Evolutionary conservation across 768 basidiomycete genomes (phyloP).

Genomic region (Lactarius akahatsu): DNA sequence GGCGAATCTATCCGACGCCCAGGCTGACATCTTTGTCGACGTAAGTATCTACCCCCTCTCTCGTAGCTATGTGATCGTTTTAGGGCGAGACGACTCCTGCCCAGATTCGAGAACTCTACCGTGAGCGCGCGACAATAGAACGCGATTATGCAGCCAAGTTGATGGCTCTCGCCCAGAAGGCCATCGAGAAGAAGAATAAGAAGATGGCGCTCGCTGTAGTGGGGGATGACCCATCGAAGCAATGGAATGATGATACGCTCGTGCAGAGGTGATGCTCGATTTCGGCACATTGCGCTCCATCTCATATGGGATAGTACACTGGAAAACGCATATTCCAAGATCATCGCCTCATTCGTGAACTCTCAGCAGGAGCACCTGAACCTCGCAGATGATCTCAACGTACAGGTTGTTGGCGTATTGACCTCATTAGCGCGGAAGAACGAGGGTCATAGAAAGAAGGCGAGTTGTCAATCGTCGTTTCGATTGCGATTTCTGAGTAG

Average conservation of each 20-base stretch:
- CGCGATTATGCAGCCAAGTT: constrained; percentile 78
- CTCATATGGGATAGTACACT: constrained; percentile 53
- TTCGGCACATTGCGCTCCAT: neutral
- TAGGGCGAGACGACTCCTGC: constrained; percentile 9
- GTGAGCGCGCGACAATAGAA: constrained; percentile 64
- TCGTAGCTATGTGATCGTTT: constrained; percentile 5
- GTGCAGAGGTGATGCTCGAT: constrained; percentile 49
- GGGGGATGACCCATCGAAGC: constrained; percentile 66
- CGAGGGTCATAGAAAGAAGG: constrained; percentile 71
- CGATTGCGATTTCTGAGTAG: constrained; percentile 12
- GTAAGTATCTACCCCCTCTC: constrained; percentile 13
- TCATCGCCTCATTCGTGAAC: constrained; percentile 58
- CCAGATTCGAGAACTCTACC: constrained; percentile 73
- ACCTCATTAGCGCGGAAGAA: constrained; percentile 58
- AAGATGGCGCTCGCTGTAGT: constrained; percentile 53
- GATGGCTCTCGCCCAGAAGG: constrained; percentile 62
- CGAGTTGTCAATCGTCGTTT: constrained; percentile 30
- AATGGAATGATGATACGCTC: constrained; percentile 52
- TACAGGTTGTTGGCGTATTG: constrained; percentile 64
- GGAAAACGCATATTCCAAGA: constrained; percentile 64
- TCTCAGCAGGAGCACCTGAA: constrained; percentile 68
- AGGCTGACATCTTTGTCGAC: constrained; percentile 24
- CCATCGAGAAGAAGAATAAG: constrained; percentile 68
- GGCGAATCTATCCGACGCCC: constrained; percentile 31
- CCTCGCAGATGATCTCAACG: constrained; percentile 59